Evolutionary conservation across 2,329 filamentous ascomycete genomes (phyloP).

Genomic region (Cladobotryum mycophilum): DNA sequence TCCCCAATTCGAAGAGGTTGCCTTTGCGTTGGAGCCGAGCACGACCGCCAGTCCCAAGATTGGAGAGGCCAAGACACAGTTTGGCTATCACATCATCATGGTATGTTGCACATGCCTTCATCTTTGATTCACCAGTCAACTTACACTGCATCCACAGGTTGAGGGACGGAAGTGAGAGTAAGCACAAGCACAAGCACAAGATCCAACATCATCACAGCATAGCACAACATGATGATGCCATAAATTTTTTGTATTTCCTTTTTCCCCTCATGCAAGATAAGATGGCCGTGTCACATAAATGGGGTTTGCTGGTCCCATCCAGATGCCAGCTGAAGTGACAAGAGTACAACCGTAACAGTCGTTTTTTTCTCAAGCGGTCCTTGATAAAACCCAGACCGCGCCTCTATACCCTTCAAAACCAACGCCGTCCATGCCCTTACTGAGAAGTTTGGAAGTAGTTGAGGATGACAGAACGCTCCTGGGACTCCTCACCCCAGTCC

Average conservation of each 20-base stretch:
- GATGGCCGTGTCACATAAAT: conserved; percentile 27
- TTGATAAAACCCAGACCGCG: conserved; percentile 26
- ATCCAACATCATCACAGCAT: neutral
- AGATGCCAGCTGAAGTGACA: conserved; percentile 14
- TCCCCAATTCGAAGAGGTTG: conserved; percentile 64
- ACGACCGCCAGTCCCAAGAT: conserved; percentile 58
- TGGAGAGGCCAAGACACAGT: conserved; percentile 65
- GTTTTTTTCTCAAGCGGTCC: conserved; percentile 26
- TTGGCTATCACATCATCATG: conserved; percentile 79
- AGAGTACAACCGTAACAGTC: conserved; percentile 37
- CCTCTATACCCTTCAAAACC: conserved; percentile 35
- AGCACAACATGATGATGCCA: neutral
- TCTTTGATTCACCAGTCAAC: neutral
- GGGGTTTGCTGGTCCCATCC: no score
- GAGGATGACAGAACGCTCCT: conserved; percentile 97
- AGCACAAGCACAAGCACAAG: neutral
- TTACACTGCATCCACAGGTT: conserved; percentile 1
- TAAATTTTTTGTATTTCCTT: conserved; percentile 22
- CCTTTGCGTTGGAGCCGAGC: conserved; percentile 62
- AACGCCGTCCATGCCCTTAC: conserved; percentile 38
- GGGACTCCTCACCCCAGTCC: conserved; percentile 99
- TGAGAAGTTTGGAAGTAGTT: conserved; percentile 99
- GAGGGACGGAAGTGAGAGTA: conserved; percentile 8
- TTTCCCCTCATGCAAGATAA: conserved; percentile 33
- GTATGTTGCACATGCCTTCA: conserved; percentile 34